phyloP scores from a whole-genome alignment of 257 asterid genomes.

The Striga asiatica region DNA sequence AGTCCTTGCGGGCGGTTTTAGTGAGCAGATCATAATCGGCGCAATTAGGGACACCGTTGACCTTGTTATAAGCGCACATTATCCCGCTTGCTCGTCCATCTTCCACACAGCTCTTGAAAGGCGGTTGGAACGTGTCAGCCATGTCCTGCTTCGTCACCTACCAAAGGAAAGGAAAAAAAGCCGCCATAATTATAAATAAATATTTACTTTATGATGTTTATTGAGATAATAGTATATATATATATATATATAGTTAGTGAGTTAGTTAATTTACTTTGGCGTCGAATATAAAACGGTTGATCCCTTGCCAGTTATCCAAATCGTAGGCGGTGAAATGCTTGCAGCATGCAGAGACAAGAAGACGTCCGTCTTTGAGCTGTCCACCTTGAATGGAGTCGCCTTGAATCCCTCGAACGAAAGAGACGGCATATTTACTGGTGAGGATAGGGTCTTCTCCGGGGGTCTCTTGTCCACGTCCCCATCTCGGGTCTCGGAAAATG shows the following conservation, averaged over 20 bases:
- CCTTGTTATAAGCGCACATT: background rate
- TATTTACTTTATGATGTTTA: too few relatives aligned
- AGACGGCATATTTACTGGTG: background rate
- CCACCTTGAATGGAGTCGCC: background rate
- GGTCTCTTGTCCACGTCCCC: background rate
- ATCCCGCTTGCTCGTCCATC: background rate
- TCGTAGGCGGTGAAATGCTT: background rate
- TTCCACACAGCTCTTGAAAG: background rate
- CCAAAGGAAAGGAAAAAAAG: too few relatives aligned
- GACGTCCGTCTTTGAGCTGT: background rate
- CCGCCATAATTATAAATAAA: too few relatives aligned
- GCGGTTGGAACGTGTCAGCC: background rate
- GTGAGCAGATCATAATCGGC: background rate
- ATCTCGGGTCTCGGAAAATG: background rate
- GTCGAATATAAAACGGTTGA: background rate
- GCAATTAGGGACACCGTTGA: background rate
- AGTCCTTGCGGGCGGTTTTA: background rate
- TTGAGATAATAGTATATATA: too few relatives aligned
- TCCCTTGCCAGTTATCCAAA: background rate
- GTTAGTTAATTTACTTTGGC: background rate
- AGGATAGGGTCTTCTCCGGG: background rate
- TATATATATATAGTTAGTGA: background rate
- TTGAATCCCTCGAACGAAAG: background rate
- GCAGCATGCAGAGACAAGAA: background rate
- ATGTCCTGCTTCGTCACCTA: background rate